Percentiles rank a stretch among this genome's conserved stretches.
Conservation (phyloP, 2,329 filamentous ascomycete species). For the Penicillium sp. region DNA sequence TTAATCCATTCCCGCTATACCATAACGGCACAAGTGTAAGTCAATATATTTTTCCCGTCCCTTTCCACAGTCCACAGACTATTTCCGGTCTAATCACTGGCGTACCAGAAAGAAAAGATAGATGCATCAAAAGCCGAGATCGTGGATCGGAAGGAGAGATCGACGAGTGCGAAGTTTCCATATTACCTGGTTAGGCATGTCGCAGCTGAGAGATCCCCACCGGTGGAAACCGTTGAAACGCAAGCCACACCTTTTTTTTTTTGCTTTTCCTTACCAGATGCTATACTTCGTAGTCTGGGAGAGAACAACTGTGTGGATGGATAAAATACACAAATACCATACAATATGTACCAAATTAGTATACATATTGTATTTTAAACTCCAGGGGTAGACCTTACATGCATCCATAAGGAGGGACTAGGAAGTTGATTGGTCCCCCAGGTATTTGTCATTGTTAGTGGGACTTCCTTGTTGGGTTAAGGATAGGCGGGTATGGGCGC, state of each 20-base stretch:
- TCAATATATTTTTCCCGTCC: slow-evolving; percentile 22
- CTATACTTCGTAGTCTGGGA: not conserved
- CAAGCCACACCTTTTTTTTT: slow-evolving; percentile 27
- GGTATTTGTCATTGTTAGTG: slow-evolving; percentile 24
- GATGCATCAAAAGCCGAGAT: slow-evolving; percentile 9
- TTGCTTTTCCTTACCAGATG: slow-evolving; percentile 8
- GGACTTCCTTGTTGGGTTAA: slow-evolving; percentile 11
- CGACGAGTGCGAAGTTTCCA: slow-evolving; percentile 16
- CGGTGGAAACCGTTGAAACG: slow-evolving; percentile 27
- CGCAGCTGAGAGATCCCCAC: slow-evolving; percentile 17
- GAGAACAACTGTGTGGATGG: not conserved
- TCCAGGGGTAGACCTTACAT: slow-evolving; percentile 1
- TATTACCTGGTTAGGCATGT: slow-evolving; percentile 17
- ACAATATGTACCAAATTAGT: not conserved
- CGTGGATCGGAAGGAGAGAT: slow-evolving; percentile 17
- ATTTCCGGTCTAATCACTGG: slow-evolving; percentile 16
- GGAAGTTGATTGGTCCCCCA: slow-evolving; percentile 14
- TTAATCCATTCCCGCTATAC: not conserved
- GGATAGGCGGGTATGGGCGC: slow-evolving; percentile 19
- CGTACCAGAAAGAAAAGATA: slow-evolving; percentile 7
- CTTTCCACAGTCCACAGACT: slow-evolving; percentile 7
- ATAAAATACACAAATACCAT: not conserved
- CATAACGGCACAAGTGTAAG: not conserved
- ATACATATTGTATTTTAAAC: not conserved
- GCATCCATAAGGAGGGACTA: not conserved